Base-by-base conservation (phyloP, 495 filamentous ascomycete species). In the Penicillium longicatenatum region DNA sequence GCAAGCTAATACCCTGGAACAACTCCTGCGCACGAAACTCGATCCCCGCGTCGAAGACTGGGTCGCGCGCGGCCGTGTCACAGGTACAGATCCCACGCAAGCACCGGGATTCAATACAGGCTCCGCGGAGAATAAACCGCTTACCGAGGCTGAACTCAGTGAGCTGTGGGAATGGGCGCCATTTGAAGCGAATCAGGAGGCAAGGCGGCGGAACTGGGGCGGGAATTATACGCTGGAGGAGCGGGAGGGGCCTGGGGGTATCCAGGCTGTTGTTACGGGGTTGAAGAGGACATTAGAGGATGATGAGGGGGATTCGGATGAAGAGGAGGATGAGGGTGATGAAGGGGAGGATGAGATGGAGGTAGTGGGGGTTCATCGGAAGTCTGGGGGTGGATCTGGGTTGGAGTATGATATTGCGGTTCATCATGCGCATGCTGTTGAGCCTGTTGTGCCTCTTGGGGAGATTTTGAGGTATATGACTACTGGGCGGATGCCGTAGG, bases 11-110 rank as follows among this genome's bases (percentile, higher is more conserved):
- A 72, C 86, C 5, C 82, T 93, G 1, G 70, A 80, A 7, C 77
- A 84, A 52, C 73, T 95, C 1, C 74, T 94, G 20, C 85, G 91
- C 19, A 94, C 93, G 72, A 93, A 93, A 68, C 82, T 89, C 20
- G 89, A 93, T 51, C 88, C 90, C 4, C 76, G 81, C 4, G 84
- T 91, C 24, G 89, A 91, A 59, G 82, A 82, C 30, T 88, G 85
- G 81, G 85, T 93, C 14, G 83, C 84, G 9, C 78, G 86, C 41
- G 87, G 86, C 8, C 80, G 82, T 5, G 68, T 64, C 8, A 71
- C 68, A 0, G 72, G 68, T 3, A 68, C 70, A 14, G 68, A 71
- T 58, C 59, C 52, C 54, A 62, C 58, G 6, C 21, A 48, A 26
- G 31, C 51, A 4, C 24, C 46, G n/a, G 26, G 22, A 29, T 31